Percentiles rank a stretch among this genome's conserved stretches.
phyloP scores from a whole-genome alignment of 441 rosid species.

The Brassica hybrid region DNA sequence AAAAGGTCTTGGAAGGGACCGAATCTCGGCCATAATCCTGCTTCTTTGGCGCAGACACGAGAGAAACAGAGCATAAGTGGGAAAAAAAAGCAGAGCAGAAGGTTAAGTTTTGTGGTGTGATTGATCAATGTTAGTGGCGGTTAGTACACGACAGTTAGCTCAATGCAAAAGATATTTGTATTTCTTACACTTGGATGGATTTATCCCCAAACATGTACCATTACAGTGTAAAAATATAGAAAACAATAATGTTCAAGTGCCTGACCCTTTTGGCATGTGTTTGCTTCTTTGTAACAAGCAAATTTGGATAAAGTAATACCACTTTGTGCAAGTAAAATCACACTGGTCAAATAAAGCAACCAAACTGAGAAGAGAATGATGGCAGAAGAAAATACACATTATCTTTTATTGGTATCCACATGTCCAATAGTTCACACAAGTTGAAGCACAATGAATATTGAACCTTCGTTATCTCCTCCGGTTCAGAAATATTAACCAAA shows the following conservation, averaged over 20 bases:
- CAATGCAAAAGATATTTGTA: slow-evolving; percentile 7
- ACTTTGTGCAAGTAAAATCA: too few species aligned
- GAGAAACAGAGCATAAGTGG: slow-evolving; percentile 8
- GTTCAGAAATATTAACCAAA: slow-evolving; percentile 35
- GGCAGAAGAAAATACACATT: neutral
- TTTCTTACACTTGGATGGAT: slow-evolving; percentile 10
- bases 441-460: slow-evolving; percentile 20
- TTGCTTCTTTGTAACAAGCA: too few species aligned
- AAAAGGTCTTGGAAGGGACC: slow-evolving; percentile 5
- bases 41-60: slow-evolving; percentile 8
- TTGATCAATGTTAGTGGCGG: slow-evolving; percentile 18
- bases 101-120: slow-evolving; percentile 1
- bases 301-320: too few species aligned
- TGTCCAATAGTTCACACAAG: slow-evolving; percentile 32
- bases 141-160: slow-evolving; percentile 13
- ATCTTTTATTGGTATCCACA: slow-evolving; percentile 40
- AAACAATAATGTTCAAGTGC: too few species aligned
- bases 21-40: neutral
- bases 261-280: too few species aligned
- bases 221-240: neutral
- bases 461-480: slow-evolving; percentile 5
- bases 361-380: too few species aligned
- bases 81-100: slow-evolving; percentile 3
- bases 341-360: too few species aligned
- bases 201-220: slow-evolving; percentile 5